Evolutionary conservation across 1,284 basidiomycete genomes (phyloP), one percentile per base, ranked within the genome.

Genomic region (Apiotrichum mycotoxinovorans): DNA sequence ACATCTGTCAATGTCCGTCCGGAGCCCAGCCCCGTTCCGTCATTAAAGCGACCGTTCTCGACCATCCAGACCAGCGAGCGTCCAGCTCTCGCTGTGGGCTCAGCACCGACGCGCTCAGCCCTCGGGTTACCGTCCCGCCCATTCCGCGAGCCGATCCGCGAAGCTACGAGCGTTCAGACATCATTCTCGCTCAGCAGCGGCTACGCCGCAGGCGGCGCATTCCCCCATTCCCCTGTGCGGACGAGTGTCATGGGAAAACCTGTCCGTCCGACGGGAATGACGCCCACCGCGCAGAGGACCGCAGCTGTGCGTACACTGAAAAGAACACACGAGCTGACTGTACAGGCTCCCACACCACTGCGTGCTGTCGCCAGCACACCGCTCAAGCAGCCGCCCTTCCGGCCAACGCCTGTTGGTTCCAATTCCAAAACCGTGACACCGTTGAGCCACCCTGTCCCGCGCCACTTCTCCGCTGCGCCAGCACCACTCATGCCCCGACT

Each of bases 21-120:
- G 3, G 15, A 25, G 42, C 11, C 40, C 40, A 33, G 25, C 11
- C 44, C 44, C 14, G 27, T 46, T 14, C 10, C 25, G 27, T 46
- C 44, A 14, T n/a, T 51, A 25, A 58, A 58, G 37, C 46, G 56
- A 9, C 56, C 52, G 1, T 46, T 41, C 33, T 34, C 56, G 4
- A 40, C 51, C 2, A 46, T 48, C n/a, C 42, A 40, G 23, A 2
- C 50, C 22, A 27, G 22, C 2, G 46, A 48, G 20, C 46, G 46
- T 8, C 8, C 47, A 20, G 35, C 47, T 9, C 22, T 49, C 23
- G 17, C 35, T 27, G 25, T 25, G 9, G n/a, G 45, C 46, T 18
- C 10, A 2, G 8, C 20, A n/a, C 18, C 40, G 5, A n/a, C 10
- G 9, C n/a, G 40, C 8, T 20, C n/a, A 9, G 8, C 15, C 22